Conservation (phyloP, 2,329 filamentous ascomycete species). For the Aspergillus intermedius region DNA sequence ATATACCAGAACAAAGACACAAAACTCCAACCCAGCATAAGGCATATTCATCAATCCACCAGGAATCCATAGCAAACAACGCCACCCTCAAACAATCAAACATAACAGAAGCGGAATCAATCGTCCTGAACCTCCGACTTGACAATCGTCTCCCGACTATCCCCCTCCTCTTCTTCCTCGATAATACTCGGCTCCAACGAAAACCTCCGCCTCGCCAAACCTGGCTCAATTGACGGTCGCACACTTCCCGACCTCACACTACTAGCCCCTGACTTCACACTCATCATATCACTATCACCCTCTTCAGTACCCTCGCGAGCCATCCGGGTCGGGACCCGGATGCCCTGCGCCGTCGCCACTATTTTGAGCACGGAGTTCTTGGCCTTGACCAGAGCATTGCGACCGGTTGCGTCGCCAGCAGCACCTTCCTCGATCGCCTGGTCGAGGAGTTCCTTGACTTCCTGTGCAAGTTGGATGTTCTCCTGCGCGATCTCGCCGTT, state of each 20-base stretch:
- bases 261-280: constrained; percentile 18
- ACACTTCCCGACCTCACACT: constrained; percentile 23
- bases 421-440: constrained; percentile 48
- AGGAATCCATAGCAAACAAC: too few relatives aligned
- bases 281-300: constrained; percentile 23
- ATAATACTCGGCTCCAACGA: constrained; percentile 32
- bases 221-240: constrained; percentile 26
- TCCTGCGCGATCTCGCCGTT: constrained; percentile 45
- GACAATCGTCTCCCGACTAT: constrained; percentile 26
- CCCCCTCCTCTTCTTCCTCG: constrained; percentile 32
- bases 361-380: constrained; percentile 40
- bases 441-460: constrained; percentile 52
- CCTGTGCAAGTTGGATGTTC: constrained; percentile 48
- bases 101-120: constrained; percentile 4
- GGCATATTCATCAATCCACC: too few relatives aligned
- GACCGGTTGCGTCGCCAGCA: constrained; percentile 36
- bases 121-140: constrained; percentile 27
- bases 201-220: constrained; percentile 16
- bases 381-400: constrained; percentile 41
- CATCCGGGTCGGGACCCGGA: constrained; percentile 24
- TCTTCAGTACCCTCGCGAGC: constrained; percentile 28
- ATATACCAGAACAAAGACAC: too few relatives aligned
- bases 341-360: constrained; percentile 44
- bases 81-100: background rate
- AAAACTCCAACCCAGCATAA: too few relatives aligned